A percentile compares a stretch with the other conserved stretches of the same genome.
These are phyloP conservation scores for Dacryopinax primogenitus DNA, from an alignment of 768 basidiomycete species.

Conservation along the genomic window DNA sequence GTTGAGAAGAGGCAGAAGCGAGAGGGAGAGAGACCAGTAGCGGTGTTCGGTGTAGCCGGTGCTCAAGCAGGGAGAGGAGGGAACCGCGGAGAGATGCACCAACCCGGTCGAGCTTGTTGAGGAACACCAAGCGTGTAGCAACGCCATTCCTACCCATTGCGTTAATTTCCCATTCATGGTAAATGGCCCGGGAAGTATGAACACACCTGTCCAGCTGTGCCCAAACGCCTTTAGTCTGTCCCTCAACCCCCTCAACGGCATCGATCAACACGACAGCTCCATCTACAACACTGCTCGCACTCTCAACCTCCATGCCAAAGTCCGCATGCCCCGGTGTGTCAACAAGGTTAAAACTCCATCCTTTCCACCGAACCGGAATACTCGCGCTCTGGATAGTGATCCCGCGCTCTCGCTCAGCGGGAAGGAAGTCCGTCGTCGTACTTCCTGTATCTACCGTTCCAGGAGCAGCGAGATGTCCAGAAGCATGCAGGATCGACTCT, in stretches of 20 bases:
- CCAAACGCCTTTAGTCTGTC: constrained; percentile 86
- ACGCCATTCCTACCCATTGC: constrained; percentile 53
- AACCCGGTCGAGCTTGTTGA: constrained; percentile 80
- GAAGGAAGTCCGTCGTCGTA: constrained; percentile 80
- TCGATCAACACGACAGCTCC: constrained; percentile 81
- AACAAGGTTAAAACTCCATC: constrained; percentile 75
- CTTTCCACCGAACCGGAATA: constrained; percentile 74
- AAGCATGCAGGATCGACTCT: constrained; percentile 70
- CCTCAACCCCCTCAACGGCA: constrained; percentile 83
- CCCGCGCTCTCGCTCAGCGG: constrained; percentile 77
- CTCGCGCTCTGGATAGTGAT: constrained; percentile 89
- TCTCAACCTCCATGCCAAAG: constrained; percentile 95
- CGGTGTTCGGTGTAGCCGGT: constrained; percentile 65
- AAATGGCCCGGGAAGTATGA: not conserved
- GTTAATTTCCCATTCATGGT: not conserved
- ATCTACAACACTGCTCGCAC: constrained; percentile 79
- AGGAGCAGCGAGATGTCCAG: constrained; percentile 54
- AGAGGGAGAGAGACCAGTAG: constrained; percentile 58
- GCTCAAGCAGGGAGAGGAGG: constrained; percentile 54
- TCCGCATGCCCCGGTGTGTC: constrained; percentile 90
- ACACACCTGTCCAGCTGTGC: constrained; percentile 66
- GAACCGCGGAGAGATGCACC: constrained; percentile 70
- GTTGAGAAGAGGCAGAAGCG: constrained; percentile 54
- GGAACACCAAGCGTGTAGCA: constrained; percentile 59
- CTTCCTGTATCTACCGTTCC: constrained; percentile 84